Evolutionary conservation across 2,329 filamentous ascomycete genomes (phyloP).

Genomic region (Tricladium varicosporioides): DNA sequence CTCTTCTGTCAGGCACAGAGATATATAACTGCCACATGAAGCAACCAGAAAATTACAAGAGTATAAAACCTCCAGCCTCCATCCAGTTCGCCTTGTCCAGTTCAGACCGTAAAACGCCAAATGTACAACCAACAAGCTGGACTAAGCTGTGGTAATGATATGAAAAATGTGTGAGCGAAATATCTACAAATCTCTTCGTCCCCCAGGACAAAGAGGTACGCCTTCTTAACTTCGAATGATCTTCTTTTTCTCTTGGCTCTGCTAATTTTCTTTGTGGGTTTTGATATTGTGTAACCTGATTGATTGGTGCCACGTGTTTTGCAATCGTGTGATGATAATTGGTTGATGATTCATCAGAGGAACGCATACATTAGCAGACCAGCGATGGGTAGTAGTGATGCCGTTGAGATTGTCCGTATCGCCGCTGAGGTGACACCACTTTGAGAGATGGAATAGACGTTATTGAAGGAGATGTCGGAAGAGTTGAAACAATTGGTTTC

Average conservation of each 20-base stretch:
- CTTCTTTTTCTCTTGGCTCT: neutral
- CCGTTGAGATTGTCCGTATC: constrained; percentile 45
- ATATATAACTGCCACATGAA: neutral
- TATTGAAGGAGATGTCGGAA: constrained; percentile 30
- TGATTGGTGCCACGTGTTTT: too few relatives aligned
- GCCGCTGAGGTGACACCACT: constrained; percentile 6
- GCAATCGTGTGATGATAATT: too few relatives aligned
- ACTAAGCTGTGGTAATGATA: neutral
- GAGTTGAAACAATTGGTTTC: constrained; percentile 85
- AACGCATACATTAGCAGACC: constrained; percentile 14
- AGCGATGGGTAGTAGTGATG: constrained; percentile 9
- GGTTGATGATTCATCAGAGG: neutral
- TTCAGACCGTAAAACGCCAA: neutral
- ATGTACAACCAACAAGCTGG: neutral
- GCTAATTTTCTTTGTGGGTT: neutral
- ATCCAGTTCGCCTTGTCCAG: neutral
- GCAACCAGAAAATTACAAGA: neutral
- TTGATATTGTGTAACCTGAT: too few relatives aligned
- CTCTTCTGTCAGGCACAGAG: neutral
- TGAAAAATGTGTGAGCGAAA: neutral
- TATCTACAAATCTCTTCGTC: neutral
- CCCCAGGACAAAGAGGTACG: neutral
- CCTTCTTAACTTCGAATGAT: too few relatives aligned
- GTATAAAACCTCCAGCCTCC: neutral
- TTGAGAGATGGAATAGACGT: constrained; percentile 64